These are phyloP conservation scores for Senna tora DNA, from an alignment of 306 rosid species.

Conservation along the genomic window DNA sequence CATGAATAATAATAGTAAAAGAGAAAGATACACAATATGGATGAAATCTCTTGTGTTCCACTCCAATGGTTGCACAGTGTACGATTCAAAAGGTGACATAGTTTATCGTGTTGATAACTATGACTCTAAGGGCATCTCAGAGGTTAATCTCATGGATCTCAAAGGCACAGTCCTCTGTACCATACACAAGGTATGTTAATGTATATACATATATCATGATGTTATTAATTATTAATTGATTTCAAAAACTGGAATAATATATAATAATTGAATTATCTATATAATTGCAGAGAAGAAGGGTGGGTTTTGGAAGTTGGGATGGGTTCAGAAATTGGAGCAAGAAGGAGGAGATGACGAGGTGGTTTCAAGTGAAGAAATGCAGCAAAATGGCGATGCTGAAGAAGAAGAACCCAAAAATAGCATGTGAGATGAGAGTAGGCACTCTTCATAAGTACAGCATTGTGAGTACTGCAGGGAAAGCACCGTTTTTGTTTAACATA, in stretches of 20 bases:
- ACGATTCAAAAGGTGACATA: slow-evolving; percentile 66
- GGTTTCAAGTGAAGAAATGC: slow-evolving; percentile 67
- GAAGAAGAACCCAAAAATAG: slow-evolving; percentile 53
- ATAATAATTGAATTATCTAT: too few relatives aligned
- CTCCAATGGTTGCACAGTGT: slow-evolving; percentile 88
- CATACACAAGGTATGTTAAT: slow-evolving; percentile 56
- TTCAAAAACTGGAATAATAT: too few relatives aligned
- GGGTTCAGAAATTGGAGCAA: slow-evolving; percentile 45
- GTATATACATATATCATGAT: too few relatives aligned
- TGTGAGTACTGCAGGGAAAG: slow-evolving; percentile 48
- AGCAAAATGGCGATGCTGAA: slow-evolving; percentile 31
- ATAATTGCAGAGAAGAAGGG: slow-evolving; percentile 59
- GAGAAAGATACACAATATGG: slow-evolving; percentile 81
- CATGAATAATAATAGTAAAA: slow-evolving; percentile 29
- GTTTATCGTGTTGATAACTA: slow-evolving; percentile 87
- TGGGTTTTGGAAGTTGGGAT: slow-evolving; percentile 75
- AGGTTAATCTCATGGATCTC: slow-evolving; percentile 89
- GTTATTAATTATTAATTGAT: too few relatives aligned
- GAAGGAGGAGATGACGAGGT: slow-evolving; percentile 44
- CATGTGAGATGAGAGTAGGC: slow-evolving; percentile 63
- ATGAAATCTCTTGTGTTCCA: slow-evolving; percentile 86
- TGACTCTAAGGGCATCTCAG: slow-evolving; percentile 60
- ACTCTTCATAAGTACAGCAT: slow-evolving; percentile 54
- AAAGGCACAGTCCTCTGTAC: slow-evolving; percentile 64
- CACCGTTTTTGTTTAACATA: slow-evolving; percentile 47